Conservation (phyloP, 2,329 filamentous ascomycete species). For the Talaromyces rugulosus region DNA sequence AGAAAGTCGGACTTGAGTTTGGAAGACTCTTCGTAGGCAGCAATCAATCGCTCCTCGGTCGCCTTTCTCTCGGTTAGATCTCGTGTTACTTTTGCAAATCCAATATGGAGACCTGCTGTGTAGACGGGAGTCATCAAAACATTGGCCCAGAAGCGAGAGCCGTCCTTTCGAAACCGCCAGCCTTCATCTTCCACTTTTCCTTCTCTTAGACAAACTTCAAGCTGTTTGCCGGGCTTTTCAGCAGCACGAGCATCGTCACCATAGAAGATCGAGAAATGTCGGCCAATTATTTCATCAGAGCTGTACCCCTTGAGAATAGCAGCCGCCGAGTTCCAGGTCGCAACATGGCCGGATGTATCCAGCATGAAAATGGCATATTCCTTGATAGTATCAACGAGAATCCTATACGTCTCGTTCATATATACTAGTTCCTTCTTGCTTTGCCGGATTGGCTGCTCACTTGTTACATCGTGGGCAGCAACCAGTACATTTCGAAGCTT, state of each 20-base stretch:
- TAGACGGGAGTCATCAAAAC: conserved; percentile 57
- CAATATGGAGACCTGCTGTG: conserved; percentile 49
- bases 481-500: conserved; percentile 40
- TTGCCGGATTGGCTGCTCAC: conserved; percentile 26
- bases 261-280: conserved; percentile 58
- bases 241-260: conserved; percentile 46
- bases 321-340: conserved; percentile 57
- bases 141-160: conserved; percentile 58
- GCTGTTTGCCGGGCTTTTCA: conserved; percentile 50
- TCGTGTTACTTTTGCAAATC: conserved; percentile 57
- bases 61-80: conserved; percentile 55
- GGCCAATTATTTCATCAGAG: conserved; percentile 52
- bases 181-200: conserved; percentile 57
- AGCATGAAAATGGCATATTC: conserved; percentile 63
- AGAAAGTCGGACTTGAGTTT: conserved; percentile 59
- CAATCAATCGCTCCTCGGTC: conserved; percentile 52
- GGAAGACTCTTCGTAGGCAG: conserved; percentile 60
- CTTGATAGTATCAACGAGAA: conserved; percentile 58
- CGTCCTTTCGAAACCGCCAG: conserved; percentile 57
- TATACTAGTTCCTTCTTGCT: conserved; percentile 33
- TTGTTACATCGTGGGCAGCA: conserved; percentile 37
- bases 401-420: conserved; percentile 54
- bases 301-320: conserved; percentile 54
- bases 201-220: conserved; percentile 51
- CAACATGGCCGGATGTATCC: conserved; percentile 52